Percentiles rank a stretch among this genome's conserved stretches.
Conservation (phyloP, 192 early-diverging fungal genomes). For the Geranomyces michiganensis region DNA sequence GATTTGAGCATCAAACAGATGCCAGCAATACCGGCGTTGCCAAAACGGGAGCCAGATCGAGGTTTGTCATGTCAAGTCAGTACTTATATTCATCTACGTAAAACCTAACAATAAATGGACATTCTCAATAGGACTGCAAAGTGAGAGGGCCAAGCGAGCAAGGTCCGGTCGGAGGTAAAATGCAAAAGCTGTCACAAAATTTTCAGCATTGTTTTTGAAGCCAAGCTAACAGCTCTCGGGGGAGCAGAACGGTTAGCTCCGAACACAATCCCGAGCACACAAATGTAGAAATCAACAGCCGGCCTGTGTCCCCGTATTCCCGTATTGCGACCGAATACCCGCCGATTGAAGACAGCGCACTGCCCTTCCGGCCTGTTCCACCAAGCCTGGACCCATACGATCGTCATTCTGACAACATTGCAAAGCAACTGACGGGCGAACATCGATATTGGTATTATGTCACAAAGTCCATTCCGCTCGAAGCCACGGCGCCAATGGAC, state of each 20-base stretch:
- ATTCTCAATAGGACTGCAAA: constrained; percentile 5
- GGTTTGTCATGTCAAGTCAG: constrained; percentile 1
- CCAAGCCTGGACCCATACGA: constrained; percentile 57
- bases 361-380: constrained; percentile 8
- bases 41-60: constrained; percentile 26
- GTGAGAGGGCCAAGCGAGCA: constrained; percentile 16
- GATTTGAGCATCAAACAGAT: constrained; percentile 51
- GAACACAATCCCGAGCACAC: constrained; percentile 7
- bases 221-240: background rate
- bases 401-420: constrained; percentile 46
- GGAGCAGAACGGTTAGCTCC: constrained; percentile 11
- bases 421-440: constrained; percentile 58
- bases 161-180: constrained; percentile 12
- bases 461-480: constrained; percentile 41
- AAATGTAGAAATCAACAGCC: constrained; percentile 23
- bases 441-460: constrained; percentile 63
- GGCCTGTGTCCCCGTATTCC: constrained; percentile 52
- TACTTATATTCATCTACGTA: background rate
- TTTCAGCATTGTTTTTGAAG: background rate
- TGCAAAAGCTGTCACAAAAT: background rate
- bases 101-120: background rate
- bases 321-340: constrained; percentile 36
- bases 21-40: constrained; percentile 20
- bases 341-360: constrained; percentile 7
- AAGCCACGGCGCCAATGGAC: constrained; percentile 52